Percentiles rank a stretch among this genome's conserved stretches.
Conservation (phyloP, 139 green algal species). For the Tetradesmus lagerheimii region DNA sequence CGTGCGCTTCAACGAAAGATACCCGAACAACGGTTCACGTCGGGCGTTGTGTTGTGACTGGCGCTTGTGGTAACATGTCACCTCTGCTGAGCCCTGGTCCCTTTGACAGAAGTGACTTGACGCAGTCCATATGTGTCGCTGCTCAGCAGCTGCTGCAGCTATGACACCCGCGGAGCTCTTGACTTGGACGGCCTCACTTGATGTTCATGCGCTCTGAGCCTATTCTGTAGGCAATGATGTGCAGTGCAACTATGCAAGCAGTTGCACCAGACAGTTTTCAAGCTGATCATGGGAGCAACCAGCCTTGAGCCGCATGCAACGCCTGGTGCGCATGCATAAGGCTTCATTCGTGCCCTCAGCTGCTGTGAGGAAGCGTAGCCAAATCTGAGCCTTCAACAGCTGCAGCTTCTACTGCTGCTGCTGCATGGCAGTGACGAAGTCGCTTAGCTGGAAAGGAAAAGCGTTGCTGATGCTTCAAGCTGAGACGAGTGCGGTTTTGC, state of each 20-base stretch:
- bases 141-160: not conserved
- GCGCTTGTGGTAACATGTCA: not conserved
- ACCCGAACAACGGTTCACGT: not conserved
- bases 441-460: constrained; percentile 12
- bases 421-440: constrained; percentile 22
- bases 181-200: not conserved
- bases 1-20: not conserved
- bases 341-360: not conserved
- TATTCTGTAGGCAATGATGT: not conserved
- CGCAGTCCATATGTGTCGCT: not conserved
- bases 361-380: constrained; percentile 27
- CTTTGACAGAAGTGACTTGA: not conserved
- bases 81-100: not conserved
- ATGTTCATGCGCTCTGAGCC: not conserved
- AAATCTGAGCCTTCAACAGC: constrained; percentile 36
- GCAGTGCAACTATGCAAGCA: not conserved
- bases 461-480: constrained; percentile 1
- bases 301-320: not conserved
- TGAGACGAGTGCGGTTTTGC: not conserved
- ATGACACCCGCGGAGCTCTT: not conserved
- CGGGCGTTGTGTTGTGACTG: not conserved
- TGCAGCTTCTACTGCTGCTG: not conserved
- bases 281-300: constrained; percentile 18
- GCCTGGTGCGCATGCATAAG: not conserved
- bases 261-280: constrained; percentile 35